Evolutionary conservation across 2,329 filamentous ascomycete genomes (phyloP).

Genomic region (Arthrocladium fulminans): DNA sequence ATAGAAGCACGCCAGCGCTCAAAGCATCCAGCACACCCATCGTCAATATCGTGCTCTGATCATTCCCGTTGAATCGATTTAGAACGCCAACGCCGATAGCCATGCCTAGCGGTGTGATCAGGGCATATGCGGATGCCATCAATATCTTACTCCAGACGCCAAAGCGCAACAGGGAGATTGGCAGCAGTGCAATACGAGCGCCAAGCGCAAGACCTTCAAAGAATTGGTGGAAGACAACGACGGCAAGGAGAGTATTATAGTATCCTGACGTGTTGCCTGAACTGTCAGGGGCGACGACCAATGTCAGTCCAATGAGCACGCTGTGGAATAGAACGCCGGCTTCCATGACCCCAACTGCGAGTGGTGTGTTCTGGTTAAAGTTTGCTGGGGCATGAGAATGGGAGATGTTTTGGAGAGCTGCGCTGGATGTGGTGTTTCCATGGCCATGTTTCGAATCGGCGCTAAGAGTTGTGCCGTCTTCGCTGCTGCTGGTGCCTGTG

Average conservation of each 20-base stretch:
- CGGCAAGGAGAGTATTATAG: slow-evolving; percentile 46
- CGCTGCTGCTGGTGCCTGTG: background rate
- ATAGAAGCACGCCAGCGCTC: slow-evolving; percentile 67
- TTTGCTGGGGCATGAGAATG: slow-evolving; percentile 9
- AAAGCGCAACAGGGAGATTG: slow-evolving; percentile 30
- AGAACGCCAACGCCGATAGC: slow-evolving; percentile 68
- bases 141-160: slow-evolving; percentile 38
- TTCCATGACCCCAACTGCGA: slow-evolving; percentile 62
- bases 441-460: slow-evolving; percentile 24
- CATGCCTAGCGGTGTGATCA: slow-evolving; percentile 71
- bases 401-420: slow-evolving; percentile 19
- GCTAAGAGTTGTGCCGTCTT: slow-evolving; percentile 20
- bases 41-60: slow-evolving; percentile 57
- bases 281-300: slow-evolving; percentile 41
- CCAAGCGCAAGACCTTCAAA: slow-evolving; percentile 70
- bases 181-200: slow-evolving; percentile 59
- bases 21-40: slow-evolving; percentile 66
- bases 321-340: slow-evolving; percentile 69
- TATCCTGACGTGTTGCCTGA: slow-evolving; percentile 20
- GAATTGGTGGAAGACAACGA: slow-evolving; percentile 70
- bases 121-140: slow-evolving; percentile 56
- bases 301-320: slow-evolving; percentile 46
- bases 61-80: slow-evolving; percentile 63
- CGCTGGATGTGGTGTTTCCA: slow-evolving; percentile 24
- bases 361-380: slow-evolving; percentile 38